Conservation (phyloP, 2,329 filamentous ascomycete genomes). For the Talaromyces verruculosus region DNA sequence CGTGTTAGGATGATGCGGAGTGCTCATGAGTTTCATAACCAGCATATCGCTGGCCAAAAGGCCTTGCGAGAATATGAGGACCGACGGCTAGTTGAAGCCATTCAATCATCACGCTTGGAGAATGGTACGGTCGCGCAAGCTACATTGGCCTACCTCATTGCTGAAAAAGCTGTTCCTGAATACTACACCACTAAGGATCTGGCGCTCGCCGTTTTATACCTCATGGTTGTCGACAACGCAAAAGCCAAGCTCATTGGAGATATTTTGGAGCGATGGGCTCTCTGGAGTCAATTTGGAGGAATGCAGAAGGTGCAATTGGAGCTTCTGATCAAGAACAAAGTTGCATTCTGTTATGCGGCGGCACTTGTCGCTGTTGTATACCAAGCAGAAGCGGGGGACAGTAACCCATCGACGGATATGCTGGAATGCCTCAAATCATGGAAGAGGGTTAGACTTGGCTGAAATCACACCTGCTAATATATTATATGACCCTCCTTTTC, state of each 20-base stretch:
- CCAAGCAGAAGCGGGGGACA: conserved; percentile 23
- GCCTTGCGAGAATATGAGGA: conserved; percentile 27
- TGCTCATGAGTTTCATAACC: conserved; percentile 23
- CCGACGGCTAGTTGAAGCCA: conserved; percentile 27
- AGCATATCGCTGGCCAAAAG: conserved; percentile 23
- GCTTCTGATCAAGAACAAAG: conserved; percentile 26
- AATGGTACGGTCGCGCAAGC: conserved; percentile 28
- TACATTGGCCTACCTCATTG: conserved; percentile 29
- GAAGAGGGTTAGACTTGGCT: conserved; percentile 33
- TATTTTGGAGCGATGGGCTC: conserved; percentile 31
- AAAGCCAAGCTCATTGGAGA: conserved; percentile 27
- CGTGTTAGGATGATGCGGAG: conserved; percentile 25
- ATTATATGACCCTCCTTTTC: background rate
- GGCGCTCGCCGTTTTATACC: conserved; percentile 30
- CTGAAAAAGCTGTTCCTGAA: conserved; percentile 27
- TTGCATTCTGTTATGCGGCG: conserved; percentile 31
- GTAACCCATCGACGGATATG: conserved; percentile 30
- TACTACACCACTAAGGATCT: conserved; percentile 27
- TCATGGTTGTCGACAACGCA: conserved; percentile 29
- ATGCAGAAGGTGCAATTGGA: conserved; percentile 30
- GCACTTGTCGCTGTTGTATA: conserved; percentile 28
- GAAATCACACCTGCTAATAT: conserved; percentile 5
- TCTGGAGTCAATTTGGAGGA: conserved; percentile 29
- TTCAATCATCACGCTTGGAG: conserved; percentile 29
- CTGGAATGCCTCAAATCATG: conserved; percentile 32